phyloP scores from a whole-genome alignment of 257 asterid genomes.

The Ilex aquifolium region DNA sequence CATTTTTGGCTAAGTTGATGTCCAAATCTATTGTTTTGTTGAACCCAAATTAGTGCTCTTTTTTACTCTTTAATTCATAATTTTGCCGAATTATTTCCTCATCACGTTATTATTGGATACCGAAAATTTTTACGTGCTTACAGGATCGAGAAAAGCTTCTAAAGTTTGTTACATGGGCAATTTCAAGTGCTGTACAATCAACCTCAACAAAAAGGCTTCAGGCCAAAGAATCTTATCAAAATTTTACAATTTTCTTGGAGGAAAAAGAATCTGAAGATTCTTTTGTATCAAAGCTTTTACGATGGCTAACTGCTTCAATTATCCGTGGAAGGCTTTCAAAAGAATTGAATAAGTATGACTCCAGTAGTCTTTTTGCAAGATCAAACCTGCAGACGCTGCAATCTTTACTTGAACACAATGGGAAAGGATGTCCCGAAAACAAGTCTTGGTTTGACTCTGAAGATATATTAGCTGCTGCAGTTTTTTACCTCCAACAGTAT shows the following conservation, averaged over 20 bases:
- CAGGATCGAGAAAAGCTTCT: conserved; percentile 59
- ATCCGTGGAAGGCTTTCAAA: conserved; percentile 51
- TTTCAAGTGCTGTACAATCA: conserved; percentile 52
- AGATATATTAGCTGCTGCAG: conserved; percentile 49
- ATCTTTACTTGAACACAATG: conserved; percentile 42
- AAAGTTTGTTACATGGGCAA: conserved; percentile 68
- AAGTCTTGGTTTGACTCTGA: conserved; percentile 19
- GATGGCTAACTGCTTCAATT: conserved; percentile 83
- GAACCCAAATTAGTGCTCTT: too few species aligned
- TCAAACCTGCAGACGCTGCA: conserved; percentile 31
- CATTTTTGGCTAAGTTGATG: too few species aligned
- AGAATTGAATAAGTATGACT: conserved; percentile 26
- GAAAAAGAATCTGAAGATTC: conserved; percentile 38
- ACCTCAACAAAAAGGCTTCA: conserved; percentile 24
- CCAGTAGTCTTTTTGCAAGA: conserved; percentile 24
- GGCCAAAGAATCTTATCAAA: conserved; percentile 25
- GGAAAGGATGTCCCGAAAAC: conserved; percentile 21
- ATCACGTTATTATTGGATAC: neutral
- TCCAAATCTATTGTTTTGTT: too few species aligned
- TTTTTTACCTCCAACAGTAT: conserved; percentile 62
- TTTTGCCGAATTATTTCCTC: too few species aligned
- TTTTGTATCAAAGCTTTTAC: conserved; percentile 61
- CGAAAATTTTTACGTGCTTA: conserved; percentile 6
- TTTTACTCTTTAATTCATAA: too few species aligned
- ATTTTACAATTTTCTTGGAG: conserved; percentile 17